Conservation (phyloP, 1,284 basidiomycete genomes). For the Cryptococcus sp. region DNA sequence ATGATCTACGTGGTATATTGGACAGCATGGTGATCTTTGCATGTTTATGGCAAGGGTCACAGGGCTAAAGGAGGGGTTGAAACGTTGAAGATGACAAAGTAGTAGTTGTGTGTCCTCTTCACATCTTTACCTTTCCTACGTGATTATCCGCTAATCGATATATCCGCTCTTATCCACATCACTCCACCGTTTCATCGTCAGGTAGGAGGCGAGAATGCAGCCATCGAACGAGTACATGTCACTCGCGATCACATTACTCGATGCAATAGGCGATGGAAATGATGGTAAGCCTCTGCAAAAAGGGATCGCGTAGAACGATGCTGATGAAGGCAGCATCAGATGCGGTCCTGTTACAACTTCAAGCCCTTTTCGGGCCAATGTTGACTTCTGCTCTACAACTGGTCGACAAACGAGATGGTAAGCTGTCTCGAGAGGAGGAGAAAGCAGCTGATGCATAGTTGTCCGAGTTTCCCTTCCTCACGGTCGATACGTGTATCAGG, state of each 20-base stretch:
- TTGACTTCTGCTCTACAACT: slow-evolving; percentile 39
- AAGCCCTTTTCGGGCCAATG: slow-evolving; percentile 40
- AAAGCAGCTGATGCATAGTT: slow-evolving; percentile 17
- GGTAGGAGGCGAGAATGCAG: no score
- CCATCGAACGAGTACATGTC: neutral
- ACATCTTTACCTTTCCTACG: no score
- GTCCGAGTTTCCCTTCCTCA: slow-evolving; percentile 24
- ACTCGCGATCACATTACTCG: neutral
- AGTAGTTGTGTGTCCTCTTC: no score
- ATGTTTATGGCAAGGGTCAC: no score
- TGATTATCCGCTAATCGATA: no score
- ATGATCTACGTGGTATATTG: no score
- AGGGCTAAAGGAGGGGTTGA: no score
- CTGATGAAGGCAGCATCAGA: slow-evolving; percentile 18
- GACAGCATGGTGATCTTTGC: no score
- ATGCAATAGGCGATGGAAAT: neutral
- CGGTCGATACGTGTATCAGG: slow-evolving; percentile 28
- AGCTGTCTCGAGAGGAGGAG: slow-evolving; percentile 2
- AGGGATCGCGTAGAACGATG: neutral
- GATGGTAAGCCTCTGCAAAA: no score
- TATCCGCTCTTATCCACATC: no score
- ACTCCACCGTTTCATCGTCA: no score
- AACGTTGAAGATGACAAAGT: no score
- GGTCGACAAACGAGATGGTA: slow-evolving; percentile 39
- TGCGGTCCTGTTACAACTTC: slow-evolving; percentile 28